Conservation (phyloP, 73 alveolate species). For the Diophrys appendiculata region DNA sequence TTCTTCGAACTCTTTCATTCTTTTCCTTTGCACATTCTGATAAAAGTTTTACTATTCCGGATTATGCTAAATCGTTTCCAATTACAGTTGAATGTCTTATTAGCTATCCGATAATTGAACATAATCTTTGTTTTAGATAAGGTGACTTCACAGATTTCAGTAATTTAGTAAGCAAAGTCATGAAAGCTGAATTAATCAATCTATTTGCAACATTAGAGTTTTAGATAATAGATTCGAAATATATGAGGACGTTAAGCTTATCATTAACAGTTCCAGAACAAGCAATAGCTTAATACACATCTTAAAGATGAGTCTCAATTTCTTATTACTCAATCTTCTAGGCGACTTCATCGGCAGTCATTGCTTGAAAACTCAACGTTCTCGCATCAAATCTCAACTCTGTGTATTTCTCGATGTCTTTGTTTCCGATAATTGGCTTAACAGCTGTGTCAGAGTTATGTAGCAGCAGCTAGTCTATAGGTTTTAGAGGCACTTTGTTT, state of each 20-base stretch:
- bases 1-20: conserved; percentile 79
- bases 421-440: conserved; percentile 97
- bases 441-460: conserved; percentile 93
- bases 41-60: conserved; percentile 48
- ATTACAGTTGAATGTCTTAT: conserved; percentile 96
- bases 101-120: conserved; percentile 90
- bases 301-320: conserved; percentile 84
- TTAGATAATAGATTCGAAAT: conserved; percentile 90
- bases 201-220: conserved; percentile 92
- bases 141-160: conserved; percentile 85
- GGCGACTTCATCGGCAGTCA: conserved; percentile 84
- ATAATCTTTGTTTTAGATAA: conserved; percentile 81
- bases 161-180: conserved; percentile 78
- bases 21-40: conserved; percentile 77
- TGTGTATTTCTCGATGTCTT: conserved; percentile 86
- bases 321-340: conserved; percentile 67
- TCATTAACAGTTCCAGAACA: conserved; percentile 76
- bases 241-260: conserved; percentile 83
- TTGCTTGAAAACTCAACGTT: conserved; percentile 74
- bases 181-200: conserved; percentile 87
- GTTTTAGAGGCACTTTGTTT: conserved; percentile 13
- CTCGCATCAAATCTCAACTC: conserved; percentile 67
- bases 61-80: conserved; percentile 83
- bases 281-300: conserved; percentile 82
- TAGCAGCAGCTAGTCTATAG: conserved; percentile 87